Evolutionary conservation across 176 grass and related monocot species (phyloP).

Genomic region (Triticum aestivum): IWGSC_CS_RefSeq_v2.1 NC_057801.1:600123436-600123935

Average conservation of each 20-base stretch:
- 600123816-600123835: constrained; percentile 78
- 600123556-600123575: constrained; percentile 64
- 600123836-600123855: constrained; percentile 82
- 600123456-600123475: constrained; percentile 49
- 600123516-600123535: constrained; percentile 57
- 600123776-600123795: constrained; percentile 38
- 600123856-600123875: constrained; percentile 94
- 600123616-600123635: neutral
- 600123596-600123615: neutral
- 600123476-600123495: constrained; percentile 87
- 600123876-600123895: constrained; percentile 93
- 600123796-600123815: constrained; percentile 69
- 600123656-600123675: constrained; percentile 51
- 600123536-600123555: constrained; percentile 65
- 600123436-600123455: constrained; percentile 76
- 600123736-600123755: constrained; percentile 75
- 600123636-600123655: neutral
- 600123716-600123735: constrained; percentile 70
- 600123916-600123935: neutral
- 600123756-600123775: constrained; percentile 53
- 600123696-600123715: constrained; percentile 61
- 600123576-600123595: constrained; percentile 77
- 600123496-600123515: constrained; percentile 68
- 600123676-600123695: constrained; percentile 46
- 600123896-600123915: constrained; percentile 53